phyloP scores from a whole-genome alignment of 306 rosid genomes.

The Parietaria judaica region DNA sequence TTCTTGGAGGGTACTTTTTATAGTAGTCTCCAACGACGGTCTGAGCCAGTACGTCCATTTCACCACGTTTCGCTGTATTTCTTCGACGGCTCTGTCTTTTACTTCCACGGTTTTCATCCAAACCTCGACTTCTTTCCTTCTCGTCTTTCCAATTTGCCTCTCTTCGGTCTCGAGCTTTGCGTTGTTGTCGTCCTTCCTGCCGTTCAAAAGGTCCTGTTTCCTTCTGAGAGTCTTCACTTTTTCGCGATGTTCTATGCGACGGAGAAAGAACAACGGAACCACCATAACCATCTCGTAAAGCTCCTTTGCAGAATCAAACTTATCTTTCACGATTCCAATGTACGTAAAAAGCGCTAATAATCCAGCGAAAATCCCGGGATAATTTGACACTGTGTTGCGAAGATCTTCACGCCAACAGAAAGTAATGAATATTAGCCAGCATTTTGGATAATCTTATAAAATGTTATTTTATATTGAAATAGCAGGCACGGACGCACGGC shows the following conservation, averaged over 20 bases:
- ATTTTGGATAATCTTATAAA: too few relatives aligned
- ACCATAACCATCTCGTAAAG: too few relatives aligned
- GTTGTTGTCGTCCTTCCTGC: neutral
- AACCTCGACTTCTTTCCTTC: constrained; percentile 3
- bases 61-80: neutral
- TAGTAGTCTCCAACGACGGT: neutral
- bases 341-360: too few relatives aligned
- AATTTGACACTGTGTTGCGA: too few relatives aligned
- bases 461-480: too few relatives aligned
- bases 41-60: neutral
- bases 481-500: too few relatives aligned
- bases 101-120: neutral
- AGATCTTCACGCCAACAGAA: too few relatives aligned
- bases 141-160: neutral
- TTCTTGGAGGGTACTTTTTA: neutral
- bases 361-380: too few relatives aligned
- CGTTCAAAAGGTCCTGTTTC: neutral
- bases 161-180: neutral
- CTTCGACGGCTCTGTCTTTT: neutral
- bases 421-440: too few relatives aligned
- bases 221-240: constrained; percentile 1
- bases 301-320: too few relatives aligned
- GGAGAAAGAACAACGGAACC: too few relatives aligned
- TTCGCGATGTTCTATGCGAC: neutral
- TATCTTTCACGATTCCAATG: too few relatives aligned